These are phyloP conservation scores for Pyrus hybrid DNA, from an alignment of 331 rosid genomes.

Conservation along the genomic window DNA sequence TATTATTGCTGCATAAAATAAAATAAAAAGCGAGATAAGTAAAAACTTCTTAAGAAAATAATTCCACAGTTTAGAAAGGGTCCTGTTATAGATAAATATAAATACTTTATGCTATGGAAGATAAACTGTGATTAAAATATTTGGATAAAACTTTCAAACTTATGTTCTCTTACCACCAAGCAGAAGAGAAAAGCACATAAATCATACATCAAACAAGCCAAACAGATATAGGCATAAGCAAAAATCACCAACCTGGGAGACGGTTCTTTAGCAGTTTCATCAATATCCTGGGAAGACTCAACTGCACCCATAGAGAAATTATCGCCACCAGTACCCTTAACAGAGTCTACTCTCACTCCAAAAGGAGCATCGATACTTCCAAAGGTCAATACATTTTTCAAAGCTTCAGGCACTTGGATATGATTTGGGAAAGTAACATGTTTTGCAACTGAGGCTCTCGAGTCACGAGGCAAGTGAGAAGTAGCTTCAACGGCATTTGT, in stretches of 20 bases:
- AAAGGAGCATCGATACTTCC: conserved; percentile 58
- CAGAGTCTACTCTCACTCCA: conserved; percentile 23
- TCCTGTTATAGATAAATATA: neutral
- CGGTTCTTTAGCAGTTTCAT: conserved; percentile 24
- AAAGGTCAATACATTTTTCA: conserved; percentile 66
- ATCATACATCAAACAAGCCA: neutral
- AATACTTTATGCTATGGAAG: neutral
- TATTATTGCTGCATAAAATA: conserved; percentile 39
- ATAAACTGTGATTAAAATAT: neutral
- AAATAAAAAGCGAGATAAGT: neutral
- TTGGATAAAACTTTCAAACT: neutral
- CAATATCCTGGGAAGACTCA: conserved; percentile 34
- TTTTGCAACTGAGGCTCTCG: conserved; percentile 21
- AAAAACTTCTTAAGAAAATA: neutral
- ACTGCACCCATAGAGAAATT: conserved; percentile 7
- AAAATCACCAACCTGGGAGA: conserved; percentile 46
- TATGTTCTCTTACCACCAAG: neutral
- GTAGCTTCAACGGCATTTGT: conserved; percentile 25
- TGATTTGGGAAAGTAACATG: conserved; percentile 73
- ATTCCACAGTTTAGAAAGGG: neutral
- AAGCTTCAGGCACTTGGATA: conserved; percentile 63
- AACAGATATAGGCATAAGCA: neutral
- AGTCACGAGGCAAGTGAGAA: conserved; percentile 30
- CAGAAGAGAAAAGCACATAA: neutral
- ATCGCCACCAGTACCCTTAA: conserved; percentile 22